Conservation (phyloP, 1,284 basidiomycete species). For the Thecaphora thlaspeos region DNA sequence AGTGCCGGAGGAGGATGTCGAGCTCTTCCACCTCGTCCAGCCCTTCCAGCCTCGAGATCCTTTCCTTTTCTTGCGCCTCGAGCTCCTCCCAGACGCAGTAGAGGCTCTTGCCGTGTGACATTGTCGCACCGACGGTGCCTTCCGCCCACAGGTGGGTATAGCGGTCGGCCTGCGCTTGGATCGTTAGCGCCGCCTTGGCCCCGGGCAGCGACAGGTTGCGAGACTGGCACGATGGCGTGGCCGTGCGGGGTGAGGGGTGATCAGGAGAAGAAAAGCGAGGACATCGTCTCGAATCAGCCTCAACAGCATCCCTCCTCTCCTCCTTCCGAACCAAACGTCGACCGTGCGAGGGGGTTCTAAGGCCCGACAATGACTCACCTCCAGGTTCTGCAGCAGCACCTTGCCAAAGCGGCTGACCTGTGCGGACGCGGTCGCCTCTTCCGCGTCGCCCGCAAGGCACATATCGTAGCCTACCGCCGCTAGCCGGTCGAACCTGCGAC, state of each 20-base stretch:
- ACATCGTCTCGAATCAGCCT: too few species aligned
- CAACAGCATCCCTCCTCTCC: too few species aligned
- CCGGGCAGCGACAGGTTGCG: slow-evolving; percentile 45
- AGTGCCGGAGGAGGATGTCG: slow-evolving; percentile 55
- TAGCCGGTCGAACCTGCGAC: slow-evolving; percentile 8
- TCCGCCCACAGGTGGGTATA: slow-evolving; percentile 18
- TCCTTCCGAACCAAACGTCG: neutral
- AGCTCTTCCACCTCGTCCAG: slow-evolving; percentile 57
- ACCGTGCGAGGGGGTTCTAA: too few species aligned
- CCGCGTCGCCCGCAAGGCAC: slow-evolving; percentile 40
- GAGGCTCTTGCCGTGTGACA: slow-evolving; percentile 15
- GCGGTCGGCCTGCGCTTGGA: slow-evolving; percentile 29
- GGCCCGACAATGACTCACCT: slow-evolving; percentile 13
- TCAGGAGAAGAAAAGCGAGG: neutral
- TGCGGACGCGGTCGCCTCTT: neutral
- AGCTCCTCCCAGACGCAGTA: slow-evolving; percentile 34
- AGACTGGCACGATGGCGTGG: slow-evolving; percentile 8
- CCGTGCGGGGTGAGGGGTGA: neutral
- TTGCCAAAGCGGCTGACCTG: slow-evolving; percentile 37
- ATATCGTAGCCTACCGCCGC: slow-evolving; percentile 52
- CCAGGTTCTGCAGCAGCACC: slow-evolving; percentile 56
- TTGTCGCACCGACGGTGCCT: neutral
- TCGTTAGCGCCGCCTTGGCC: slow-evolving; percentile 41
- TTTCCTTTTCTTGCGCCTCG: slow-evolving; percentile 14
- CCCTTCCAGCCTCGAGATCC: slow-evolving; percentile 48